Evolutionary conservation across 164 flowering plant genomes (phyloP), one percentile per base, ranked within the genome.

Genomic region (Santalum album): DNA sequence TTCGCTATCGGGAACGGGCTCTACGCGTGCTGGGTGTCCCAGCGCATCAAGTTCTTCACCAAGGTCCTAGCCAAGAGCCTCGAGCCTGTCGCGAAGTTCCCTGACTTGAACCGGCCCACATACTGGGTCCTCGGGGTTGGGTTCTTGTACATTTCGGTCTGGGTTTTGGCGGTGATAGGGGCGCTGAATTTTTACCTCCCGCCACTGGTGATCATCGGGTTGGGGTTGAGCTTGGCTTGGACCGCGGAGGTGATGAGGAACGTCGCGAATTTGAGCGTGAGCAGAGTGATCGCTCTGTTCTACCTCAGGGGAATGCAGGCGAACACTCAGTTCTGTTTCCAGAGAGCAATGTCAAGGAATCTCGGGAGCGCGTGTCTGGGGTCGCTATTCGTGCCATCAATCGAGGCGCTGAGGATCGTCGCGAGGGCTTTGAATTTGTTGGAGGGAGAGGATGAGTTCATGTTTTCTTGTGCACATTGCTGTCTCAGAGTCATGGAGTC

Each of bases 381-480:
- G 7, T 91, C 98, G 0, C 58, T 86, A 6, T 88, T 86, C 49
- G 87, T 91, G 27, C 98, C 98, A 0, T 32, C 81, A 0, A 88
- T 91, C 35, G 98, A 91, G 65, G 80, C 84, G 23, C 50, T 91
- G 61, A 68, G 98, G 53, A 79, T 88, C 25, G 60, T 91, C 1
- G 88, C 96, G 0, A 65, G 95, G 6, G 88, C 69, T 7, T 59
- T 91, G 61, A 87, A 91, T 72, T 67, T 91, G 72, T 72, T 91
- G 15, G 86, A 84, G 68, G 98, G 96, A 40, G 98, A 91, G 59
- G 98, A 91, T 58, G 98, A 88, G 56, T 91, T 87, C 74, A 84
- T 91, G 95, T 91, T 87, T 63, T 91, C 83, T 63, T 91, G 98
- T 59, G 98, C 98, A 0, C 92, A 82, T 69, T 91, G 98, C 56